Conservation (phyloP, 2,329 filamentous ascomycete genomes). For the Chaetomium olivaceum region DNA sequence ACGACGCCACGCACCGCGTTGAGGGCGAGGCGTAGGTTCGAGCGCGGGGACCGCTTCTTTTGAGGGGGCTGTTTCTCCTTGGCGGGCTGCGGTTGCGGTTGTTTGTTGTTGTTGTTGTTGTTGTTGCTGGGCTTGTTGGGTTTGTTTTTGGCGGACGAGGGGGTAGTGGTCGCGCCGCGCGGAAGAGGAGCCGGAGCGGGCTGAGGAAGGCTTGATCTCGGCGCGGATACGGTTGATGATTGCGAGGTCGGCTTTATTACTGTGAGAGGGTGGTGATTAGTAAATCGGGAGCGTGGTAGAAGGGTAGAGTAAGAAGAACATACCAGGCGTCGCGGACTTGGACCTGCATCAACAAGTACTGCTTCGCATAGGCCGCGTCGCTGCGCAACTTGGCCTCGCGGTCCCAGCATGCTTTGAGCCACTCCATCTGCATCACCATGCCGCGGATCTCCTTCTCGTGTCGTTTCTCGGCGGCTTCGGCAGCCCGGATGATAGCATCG, state of each 20-base stretch:
- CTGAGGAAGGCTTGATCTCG: constrained; percentile 43
- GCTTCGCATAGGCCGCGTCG: constrained; percentile 84
- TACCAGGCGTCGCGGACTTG: constrained; percentile 90
- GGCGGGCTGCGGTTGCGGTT: background rate
- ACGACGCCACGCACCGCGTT: constrained; percentile 55
- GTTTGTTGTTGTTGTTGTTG: constrained; percentile 17
- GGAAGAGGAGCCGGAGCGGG: constrained; percentile 31
- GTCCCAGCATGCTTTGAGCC: constrained; percentile 77
- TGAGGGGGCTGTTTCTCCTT: constrained; percentile 9
- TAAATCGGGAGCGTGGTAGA: constrained; percentile 6
- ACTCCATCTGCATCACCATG: constrained; percentile 85
- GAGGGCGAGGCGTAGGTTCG: constrained; percentile 48
- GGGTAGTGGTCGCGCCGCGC: constrained; percentile 42
- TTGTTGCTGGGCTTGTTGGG: constrained; percentile 17
- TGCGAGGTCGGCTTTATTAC: constrained; percentile 87
- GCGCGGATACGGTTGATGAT: constrained; percentile 84
- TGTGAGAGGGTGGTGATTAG: constrained; percentile 44
- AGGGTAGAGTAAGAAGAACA: constrained; percentile 37
- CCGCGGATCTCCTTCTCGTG: constrained; percentile 78
- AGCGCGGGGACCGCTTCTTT: constrained; percentile 3
- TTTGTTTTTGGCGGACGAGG: constrained; percentile 31
- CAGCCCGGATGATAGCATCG: constrained; percentile 59
- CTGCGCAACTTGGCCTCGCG: constrained; percentile 78
- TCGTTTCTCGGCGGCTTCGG: constrained; percentile 63
- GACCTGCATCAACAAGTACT: constrained; percentile 75